These are phyloP conservation scores for Sclerotinia nivalis DNA, from an alignment of 2,329 filamentous ascomycete species.

Conservation along the genomic window DNA sequence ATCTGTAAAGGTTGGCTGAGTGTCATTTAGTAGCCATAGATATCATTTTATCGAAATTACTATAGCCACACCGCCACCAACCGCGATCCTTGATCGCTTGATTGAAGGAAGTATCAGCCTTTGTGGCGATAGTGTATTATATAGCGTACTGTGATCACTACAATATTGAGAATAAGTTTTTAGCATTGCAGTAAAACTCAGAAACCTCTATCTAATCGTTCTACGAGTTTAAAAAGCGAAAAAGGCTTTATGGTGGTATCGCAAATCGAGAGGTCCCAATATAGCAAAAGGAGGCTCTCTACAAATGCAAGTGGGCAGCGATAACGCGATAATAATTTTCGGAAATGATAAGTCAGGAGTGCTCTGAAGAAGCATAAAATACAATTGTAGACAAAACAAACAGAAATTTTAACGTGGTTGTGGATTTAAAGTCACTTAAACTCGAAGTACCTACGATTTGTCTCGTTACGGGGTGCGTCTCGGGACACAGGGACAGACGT, in stretches of 20 bases:
- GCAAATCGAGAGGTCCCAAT: not conserved
- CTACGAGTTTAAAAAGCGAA: not conserved
- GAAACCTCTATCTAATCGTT: slow-evolving; percentile 11
- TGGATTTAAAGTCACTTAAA: slow-evolving; percentile 9
- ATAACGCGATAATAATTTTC: too few relatives aligned
- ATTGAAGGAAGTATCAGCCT: slow-evolving; percentile 21
- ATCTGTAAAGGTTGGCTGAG: not conserved
- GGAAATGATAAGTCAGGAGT: too few relatives aligned
- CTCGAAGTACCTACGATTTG: not conserved
- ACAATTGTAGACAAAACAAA: too few relatives aligned
- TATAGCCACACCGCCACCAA: slow-evolving; percentile 18
- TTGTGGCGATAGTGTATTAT: slow-evolving; percentile 14
- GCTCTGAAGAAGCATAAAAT: too few relatives aligned
- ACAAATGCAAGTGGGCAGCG: too few relatives aligned
- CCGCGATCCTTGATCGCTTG: too few relatives aligned
- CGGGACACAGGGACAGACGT: too few relatives aligned
- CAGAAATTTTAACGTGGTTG: too few relatives aligned
- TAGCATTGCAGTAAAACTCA: slow-evolving; percentile 6
- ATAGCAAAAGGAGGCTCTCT: too few relatives aligned
- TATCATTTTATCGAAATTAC: slow-evolving; percentile 22
- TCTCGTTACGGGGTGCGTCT: too few relatives aligned
- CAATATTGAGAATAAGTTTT: slow-evolving; percentile 13
- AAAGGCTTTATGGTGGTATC: slow-evolving; percentile 4
- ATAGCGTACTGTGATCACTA: slow-evolving; percentile 19
- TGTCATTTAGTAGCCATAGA: slow-evolving; percentile 15